Base-by-base conservation (phyloP, 805 yeast genomes). In the Millerozyma miso region DNA sequence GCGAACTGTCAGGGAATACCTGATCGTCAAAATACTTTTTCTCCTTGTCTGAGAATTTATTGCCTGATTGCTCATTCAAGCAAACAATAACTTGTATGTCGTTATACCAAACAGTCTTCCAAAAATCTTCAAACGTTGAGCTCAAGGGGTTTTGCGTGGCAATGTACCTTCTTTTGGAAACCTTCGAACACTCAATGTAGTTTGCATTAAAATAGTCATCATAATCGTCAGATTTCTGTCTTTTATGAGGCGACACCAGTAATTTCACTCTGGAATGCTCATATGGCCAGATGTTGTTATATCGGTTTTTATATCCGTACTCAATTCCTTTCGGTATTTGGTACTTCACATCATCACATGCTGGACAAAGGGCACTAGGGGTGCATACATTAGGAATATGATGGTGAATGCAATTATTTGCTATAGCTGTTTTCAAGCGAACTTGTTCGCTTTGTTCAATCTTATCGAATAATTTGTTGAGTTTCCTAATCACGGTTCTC, bases 171-270 rank as follows among this genome's bases (percentile, higher is more conserved):
- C 46, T 47, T 19, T 44, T 38, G 4, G 63, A 49, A 6, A 68
- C 46, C 13, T 53, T 44, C 10, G 61, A 50, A 38, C 51, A 59
- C n/a, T 55, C 40, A 38, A 72, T 69, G 44, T 67, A 70, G 47
- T 71, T 72, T 17, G 73, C 77, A 47, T 72, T 72, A 55, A 72
- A 67, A 52, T 72, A 72, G 45, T 72, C 76, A 46, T 67, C 71
- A 14, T 43, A 45, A 1, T 42, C 46, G 10, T 51, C 54, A 6
- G 34, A 32, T 29, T 29, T 16, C 14, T 20, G 17, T 39, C 33
- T 18, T 16, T 58, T 58, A 13, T 8, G n/a, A 5, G 37, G 32
- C 3, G 63, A 49, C 29, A 49, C 48, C 23, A 49, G 49, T 26
- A 69, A 46, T 38, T 60, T 66, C 13, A 72, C 76, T 36, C 76